Evolutionary conservation across 2,329 filamentous ascomycete species (phyloP), one percentile per base, ranked within the genome.

Genomic region (Aaosphaeria arxii): DNA sequence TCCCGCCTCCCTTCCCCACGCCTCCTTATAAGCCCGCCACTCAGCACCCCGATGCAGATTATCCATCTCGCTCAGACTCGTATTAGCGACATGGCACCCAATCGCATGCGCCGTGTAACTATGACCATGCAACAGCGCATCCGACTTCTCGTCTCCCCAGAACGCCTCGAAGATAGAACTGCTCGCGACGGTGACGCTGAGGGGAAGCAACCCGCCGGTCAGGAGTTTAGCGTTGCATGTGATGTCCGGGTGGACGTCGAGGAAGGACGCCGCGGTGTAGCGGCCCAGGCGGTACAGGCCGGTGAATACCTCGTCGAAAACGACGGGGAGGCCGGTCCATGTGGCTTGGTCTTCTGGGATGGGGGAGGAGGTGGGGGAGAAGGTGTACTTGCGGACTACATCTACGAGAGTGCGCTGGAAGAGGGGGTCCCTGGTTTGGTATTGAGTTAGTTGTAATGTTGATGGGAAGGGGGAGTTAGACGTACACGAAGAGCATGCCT

Each of bases 241-340:
- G 42, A 95, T 86, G 58, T 95, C 89, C 0, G 89, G 80, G 31
- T 88, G 70, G 0, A 83, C 72, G 5, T 76, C 74, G 3, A 95
- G 78, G 66, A 92, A 88, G 0, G 84, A 85, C 0, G 87, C 82
- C 0, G 88, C 78, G 1, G 81, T 84, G 62, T 86, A 83, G 36
- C 84, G 81, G 2, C 90, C 89, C 0, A 95, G 82, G 9, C 90
- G 87, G 66, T 91, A 91, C 4, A 95, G 75, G 1, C 89, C 89
- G 0, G 89, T 92, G 70, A 95, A 95, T 33, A 95, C 89, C 64
- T 95, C 90, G 63, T 95, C 89, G 55, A 90, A 89, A 56, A 95
- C 77, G 36, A 95, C 74, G 0, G 90, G 89, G 4, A 95, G 78
- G 2, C 89, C 88, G 1, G 77, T 76, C 89, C 89, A 95, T 30